phyloP scores from a whole-genome alignment of 495 filamentous ascomycete genomes.

The Staphylotrichum longicolle region DNA sequence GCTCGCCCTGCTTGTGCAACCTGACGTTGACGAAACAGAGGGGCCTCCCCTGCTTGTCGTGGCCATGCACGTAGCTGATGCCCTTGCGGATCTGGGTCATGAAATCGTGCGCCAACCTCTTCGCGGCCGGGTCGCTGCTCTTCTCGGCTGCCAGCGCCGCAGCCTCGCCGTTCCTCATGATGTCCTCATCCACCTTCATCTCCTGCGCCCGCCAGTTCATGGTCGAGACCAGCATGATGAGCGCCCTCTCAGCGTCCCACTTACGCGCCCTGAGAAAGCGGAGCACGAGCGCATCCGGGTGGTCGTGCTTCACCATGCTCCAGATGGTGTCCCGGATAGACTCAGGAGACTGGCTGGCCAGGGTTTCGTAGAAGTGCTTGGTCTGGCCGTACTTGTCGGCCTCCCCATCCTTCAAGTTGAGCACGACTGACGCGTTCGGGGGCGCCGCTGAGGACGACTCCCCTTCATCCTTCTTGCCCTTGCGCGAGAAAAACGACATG shows the following conservation, averaged over 20 bases:
- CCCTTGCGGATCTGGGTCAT: constrained; percentile 80
- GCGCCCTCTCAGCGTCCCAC: constrained; percentile 90
- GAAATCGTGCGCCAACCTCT: constrained; percentile 74
- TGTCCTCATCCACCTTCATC: constrained; percentile 80
- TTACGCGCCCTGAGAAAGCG: constrained; percentile 91
- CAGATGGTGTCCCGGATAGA: constrained; percentile 81
- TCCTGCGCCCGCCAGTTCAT: constrained; percentile 86
- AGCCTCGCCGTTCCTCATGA: constrained; percentile 76
- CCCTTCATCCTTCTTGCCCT: constrained; percentile 54
- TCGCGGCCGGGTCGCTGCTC: constrained; percentile 50
- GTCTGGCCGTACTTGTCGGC: constrained; percentile 93
- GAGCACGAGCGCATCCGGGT: constrained; percentile 83
- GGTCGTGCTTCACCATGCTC: constrained; percentile 93
- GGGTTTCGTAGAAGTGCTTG: constrained; percentile 77
- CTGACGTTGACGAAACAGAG: constrained; percentile 83
- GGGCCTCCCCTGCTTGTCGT: constrained; percentile 79
- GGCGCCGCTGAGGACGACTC: constrained; percentile 25
- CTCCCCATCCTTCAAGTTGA: constrained; percentile 48
- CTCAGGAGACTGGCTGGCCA: constrained; percentile 72
- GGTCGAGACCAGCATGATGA: constrained; percentile 91
- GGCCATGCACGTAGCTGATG: constrained; percentile 92
- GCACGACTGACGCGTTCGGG: constrained; percentile 13
- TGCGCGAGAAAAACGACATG: constrained; percentile 60
- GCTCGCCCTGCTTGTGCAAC: constrained; percentile 77
- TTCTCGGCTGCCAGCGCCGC: constrained; percentile 59